Percentiles rank a stretch among this genome's conserved stretches.
Conservation (phyloP, 164 flowering plant species). For the Stephania yunnanensis region DNA sequence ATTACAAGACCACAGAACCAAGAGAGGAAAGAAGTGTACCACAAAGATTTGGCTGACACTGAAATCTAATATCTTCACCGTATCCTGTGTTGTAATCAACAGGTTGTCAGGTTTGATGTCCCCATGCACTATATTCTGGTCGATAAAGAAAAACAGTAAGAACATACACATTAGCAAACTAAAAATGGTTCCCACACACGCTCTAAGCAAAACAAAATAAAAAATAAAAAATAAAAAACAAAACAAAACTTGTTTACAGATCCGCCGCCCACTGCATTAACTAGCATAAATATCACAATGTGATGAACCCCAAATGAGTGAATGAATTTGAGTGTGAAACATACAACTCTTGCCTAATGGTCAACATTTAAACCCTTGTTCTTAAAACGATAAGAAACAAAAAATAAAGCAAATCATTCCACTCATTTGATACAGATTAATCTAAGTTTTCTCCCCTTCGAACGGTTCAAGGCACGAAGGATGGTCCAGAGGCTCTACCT, state of each 20-base stretch:
- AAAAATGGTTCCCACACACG: neutral
- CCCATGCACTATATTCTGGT: conserved; percentile 89
- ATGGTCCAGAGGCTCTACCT: no score
- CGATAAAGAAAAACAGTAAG: neutral
- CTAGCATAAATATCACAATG: neutral
- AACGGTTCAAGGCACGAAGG: no score
- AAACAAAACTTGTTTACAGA: neutral
- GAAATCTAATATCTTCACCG: conserved; percentile 90
- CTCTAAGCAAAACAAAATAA: neutral
- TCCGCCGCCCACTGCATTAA: neutral
- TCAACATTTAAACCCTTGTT: no score
- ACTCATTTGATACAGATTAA: no score
- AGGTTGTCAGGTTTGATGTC: conserved; percentile 90
- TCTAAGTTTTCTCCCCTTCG: no score
- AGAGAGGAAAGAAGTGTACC: conserved; percentile 32
- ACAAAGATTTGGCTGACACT: conserved; percentile 95
- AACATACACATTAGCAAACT: neutral
- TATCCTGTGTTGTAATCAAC: conserved; percentile 54
- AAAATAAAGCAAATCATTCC: no score
- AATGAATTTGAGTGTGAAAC: neutral
- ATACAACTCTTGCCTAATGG: no score
- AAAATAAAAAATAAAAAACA: no score
- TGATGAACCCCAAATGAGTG: neutral
- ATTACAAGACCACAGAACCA: neutral
- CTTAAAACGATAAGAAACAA: no score